phyloP scores from a whole-genome alignment of 2,329 filamentous ascomycete species.

The Curvularia sp. region DNA sequence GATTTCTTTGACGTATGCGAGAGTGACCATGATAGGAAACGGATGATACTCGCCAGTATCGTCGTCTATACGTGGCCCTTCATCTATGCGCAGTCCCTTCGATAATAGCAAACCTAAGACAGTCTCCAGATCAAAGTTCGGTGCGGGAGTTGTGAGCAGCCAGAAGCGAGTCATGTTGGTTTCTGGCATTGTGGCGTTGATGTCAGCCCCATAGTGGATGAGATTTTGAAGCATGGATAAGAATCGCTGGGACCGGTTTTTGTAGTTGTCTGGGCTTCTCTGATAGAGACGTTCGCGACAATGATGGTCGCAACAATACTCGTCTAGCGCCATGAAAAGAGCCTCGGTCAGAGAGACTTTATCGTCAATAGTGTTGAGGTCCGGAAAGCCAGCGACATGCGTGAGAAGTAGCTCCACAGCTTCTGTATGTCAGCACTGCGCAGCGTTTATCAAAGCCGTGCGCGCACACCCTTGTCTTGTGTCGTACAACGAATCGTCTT shows the following conservation, averaged over 20 bases:
- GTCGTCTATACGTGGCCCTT: background rate
- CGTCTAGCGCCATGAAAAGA: background rate
- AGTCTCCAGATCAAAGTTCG: background rate
- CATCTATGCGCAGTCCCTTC: conserved; percentile 2
- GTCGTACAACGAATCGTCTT: background rate
- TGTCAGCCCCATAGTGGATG: background rate
- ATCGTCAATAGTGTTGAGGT: background rate
- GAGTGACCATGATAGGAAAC: background rate
- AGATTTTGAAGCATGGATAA: background rate
- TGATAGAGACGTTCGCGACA: conserved; percentile 1
- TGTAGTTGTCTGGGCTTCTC: background rate
- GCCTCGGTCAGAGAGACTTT: background rate
- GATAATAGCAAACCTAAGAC: conserved; percentile 1
- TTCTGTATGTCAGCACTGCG: conserved; percentile 1
- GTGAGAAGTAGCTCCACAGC: conserved; percentile 1
- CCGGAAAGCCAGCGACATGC: background rate
- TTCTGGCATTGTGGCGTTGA: background rate
- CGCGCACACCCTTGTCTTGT: background rate
- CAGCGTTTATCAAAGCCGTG: background rate
- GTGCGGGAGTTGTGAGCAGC: background rate
- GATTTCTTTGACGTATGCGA: background rate
- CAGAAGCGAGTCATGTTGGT: background rate
- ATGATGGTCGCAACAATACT: background rate
- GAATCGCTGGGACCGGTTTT: background rate
- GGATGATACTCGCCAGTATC: background rate